phyloP scores from a whole-genome alignment of 1,139 yeast species.

The Geotrichum carabidarum region DNA sequence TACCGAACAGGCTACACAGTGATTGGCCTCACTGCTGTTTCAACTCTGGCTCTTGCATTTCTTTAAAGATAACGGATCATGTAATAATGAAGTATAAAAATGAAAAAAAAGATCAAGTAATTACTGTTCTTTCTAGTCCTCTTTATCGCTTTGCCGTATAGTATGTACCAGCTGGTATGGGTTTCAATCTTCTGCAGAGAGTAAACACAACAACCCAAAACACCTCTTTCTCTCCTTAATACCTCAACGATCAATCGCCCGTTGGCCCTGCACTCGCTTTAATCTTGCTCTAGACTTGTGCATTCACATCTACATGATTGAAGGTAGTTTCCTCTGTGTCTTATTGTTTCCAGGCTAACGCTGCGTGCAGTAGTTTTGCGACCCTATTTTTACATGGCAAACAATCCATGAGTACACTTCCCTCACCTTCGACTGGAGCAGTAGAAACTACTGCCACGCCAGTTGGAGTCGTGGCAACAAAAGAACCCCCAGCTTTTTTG shows the following conservation, averaged over 20 bases:
- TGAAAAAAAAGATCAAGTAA: not conserved
- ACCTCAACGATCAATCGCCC: too few relatives aligned
- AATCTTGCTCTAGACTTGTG: too few relatives aligned
- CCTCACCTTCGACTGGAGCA: not conserved
- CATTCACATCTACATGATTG: not conserved
- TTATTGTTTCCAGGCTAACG: not conserved
- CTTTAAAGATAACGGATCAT: conserved; percentile 26
- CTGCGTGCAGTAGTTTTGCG: not conserved
- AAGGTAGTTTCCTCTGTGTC: not conserved
- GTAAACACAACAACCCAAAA: not conserved
- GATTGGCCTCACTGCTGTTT: conserved; percentile 61
- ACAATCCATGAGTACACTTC: not conserved
- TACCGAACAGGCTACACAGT: conserved; percentile 88
- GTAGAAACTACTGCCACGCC: not conserved
- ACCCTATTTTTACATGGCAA: not conserved
- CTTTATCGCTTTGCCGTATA: not conserved
- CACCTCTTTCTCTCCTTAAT: not conserved
- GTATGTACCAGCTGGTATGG: not conserved
- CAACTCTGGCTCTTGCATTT: conserved; percentile 49
- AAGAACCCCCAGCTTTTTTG: not conserved
- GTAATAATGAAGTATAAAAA: not conserved
- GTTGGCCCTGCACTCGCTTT: too few relatives aligned
- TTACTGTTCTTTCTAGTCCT: not conserved
- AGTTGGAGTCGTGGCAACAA: not conserved
- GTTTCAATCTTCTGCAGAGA: not conserved